A percentile compares a stretch with the other conserved stretches of the same genome.
Evolutionary conservation across 2,329 filamentous ascomycete genomes (phyloP).

Genomic region (Ascochyta viciae-villosae): DNA sequence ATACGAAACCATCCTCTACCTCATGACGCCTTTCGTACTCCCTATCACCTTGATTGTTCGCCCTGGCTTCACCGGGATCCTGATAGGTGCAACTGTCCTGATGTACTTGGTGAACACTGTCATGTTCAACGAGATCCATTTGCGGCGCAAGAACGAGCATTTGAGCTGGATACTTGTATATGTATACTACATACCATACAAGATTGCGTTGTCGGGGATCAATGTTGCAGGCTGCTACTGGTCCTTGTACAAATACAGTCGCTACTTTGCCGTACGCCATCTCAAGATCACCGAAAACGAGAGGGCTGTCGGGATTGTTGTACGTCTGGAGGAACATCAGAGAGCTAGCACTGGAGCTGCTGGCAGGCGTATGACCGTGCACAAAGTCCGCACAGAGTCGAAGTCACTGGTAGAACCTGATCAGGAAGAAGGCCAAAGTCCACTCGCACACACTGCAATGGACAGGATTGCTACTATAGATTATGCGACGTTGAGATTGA

Average conservation of each 20-base stretch:
- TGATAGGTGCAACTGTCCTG: conserved; percentile 48
- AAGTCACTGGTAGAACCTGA: no score
- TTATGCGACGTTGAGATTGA: no score
- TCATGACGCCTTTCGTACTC: conserved; percentile 55
- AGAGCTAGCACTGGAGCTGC: no score
- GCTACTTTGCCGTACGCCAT: conserved; percentile 56
- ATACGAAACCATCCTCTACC: conserved; percentile 56
- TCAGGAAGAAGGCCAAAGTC: no score
- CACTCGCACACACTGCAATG: no score
- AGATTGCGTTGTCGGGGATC: conserved; percentile 53
- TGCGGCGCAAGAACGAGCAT: conserved; percentile 54
- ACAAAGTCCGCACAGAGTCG: no score
- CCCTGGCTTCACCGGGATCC: conserved; percentile 50
- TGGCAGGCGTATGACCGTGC: no score
- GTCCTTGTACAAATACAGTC: conserved; percentile 54
- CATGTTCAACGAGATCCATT: conserved; percentile 59
- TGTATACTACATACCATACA: conserved; percentile 56
- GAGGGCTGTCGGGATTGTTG: conserved; percentile 38
- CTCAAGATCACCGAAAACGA: conserved; percentile 58
- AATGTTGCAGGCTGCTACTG: conserved; percentile 51
- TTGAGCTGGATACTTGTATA: conserved; percentile 47
- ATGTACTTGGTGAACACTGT: conserved; percentile 55
- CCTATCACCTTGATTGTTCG: conserved; percentile 55
- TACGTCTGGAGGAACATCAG: conserved; percentile 4
- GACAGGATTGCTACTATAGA: no score